Conservation (phyloP, 2,329 filamentous ascomycete species). For the Ascochyta lentis region DNA sequence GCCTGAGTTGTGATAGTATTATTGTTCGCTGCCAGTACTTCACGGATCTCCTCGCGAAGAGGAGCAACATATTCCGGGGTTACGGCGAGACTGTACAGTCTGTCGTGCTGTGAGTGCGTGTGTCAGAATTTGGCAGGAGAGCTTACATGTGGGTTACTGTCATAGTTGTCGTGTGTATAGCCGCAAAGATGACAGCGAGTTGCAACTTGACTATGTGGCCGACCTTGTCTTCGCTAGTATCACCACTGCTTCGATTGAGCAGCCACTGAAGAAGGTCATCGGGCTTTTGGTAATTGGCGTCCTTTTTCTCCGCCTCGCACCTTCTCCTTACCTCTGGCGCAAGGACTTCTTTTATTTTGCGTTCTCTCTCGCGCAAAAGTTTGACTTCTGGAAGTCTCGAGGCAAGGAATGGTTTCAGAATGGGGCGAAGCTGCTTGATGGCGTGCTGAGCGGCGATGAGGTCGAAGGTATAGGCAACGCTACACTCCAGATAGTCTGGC, state of each 20-base stretch:
- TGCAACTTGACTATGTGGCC: constrained; percentile 17
- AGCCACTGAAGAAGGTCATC: constrained; percentile 38
- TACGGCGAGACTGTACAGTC: constrained; percentile 32
- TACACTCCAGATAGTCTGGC: constrained; percentile 11
- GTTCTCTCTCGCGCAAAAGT: background rate
- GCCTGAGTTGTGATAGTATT: constrained; percentile 27
- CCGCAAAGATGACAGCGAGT: constrained; percentile 26
- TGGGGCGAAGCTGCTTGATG: too few species aligned
- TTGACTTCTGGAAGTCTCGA: too few species aligned
- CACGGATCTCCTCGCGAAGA: constrained; percentile 48
- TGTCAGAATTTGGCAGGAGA: background rate
- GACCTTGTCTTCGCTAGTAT: constrained; percentile 2
- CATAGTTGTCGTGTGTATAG: constrained; percentile 31
- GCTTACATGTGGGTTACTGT: constrained; percentile 30
- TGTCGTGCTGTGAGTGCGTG: background rate
- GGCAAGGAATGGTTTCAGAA: too few species aligned
- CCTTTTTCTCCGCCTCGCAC: background rate
- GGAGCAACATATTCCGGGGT: constrained; percentile 50
- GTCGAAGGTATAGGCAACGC: constrained; percentile 17
- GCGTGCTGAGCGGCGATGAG: constrained; percentile 2
- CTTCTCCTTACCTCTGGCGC: constrained; percentile 8
- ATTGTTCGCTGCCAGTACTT: constrained; percentile 44
- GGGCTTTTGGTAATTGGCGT: constrained; percentile 18
- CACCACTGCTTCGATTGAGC: constrained; percentile 19
- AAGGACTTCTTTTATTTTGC: constrained; percentile 1